A percentile compares a stretch with the other conserved stretches of the same genome.
Conservation (phyloP, 1,139 yeast species). For the Geotrichum aggregatum region DNA sequence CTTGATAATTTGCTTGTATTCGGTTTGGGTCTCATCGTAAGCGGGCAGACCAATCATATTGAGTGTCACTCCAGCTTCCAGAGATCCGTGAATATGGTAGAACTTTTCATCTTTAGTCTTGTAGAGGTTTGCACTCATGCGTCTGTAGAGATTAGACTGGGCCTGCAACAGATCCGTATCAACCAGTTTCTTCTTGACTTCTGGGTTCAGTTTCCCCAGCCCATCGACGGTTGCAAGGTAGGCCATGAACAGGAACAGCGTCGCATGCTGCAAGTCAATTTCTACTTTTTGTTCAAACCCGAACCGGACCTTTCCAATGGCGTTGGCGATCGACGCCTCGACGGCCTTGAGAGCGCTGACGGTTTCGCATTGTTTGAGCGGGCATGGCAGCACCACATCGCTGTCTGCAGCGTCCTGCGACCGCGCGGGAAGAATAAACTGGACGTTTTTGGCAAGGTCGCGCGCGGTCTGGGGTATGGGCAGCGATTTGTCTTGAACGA, state of each 20-base stretch:
- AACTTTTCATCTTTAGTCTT: constrained; percentile 37
- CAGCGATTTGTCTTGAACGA: constrained; percentile 27
- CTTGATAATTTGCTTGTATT: constrained; percentile 33
- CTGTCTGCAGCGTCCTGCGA: constrained; percentile 22
- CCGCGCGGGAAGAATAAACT: constrained; percentile 27
- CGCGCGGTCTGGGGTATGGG: constrained; percentile 31
- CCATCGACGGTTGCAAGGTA: constrained; percentile 38
- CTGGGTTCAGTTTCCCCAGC: constrained; percentile 33
- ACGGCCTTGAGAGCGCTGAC: constrained; percentile 37
- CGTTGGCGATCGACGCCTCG: constrained; percentile 35
- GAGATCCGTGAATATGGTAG: constrained; percentile 40
- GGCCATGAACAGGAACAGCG: constrained; percentile 36
- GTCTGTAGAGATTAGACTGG: constrained; percentile 36
- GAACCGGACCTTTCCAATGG: constrained; percentile 32
- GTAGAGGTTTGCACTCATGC: constrained; percentile 40
- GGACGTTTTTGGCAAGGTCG: constrained; percentile 25
- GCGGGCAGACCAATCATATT: constrained; percentile 40
- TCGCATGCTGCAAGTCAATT: constrained; percentile 36
- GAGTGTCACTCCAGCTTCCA: constrained; percentile 38
- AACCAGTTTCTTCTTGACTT: constrained; percentile 29
- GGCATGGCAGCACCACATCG: constrained; percentile 33
- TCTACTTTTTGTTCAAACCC: constrained; percentile 25
- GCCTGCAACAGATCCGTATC: constrained; percentile 37
- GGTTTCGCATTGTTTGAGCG: constrained; percentile 37
- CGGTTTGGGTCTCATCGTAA: constrained; percentile 30